phyloP scores from a whole-genome alignment of 768 basidiomycete species.

The Lentinula boryana region DNA sequence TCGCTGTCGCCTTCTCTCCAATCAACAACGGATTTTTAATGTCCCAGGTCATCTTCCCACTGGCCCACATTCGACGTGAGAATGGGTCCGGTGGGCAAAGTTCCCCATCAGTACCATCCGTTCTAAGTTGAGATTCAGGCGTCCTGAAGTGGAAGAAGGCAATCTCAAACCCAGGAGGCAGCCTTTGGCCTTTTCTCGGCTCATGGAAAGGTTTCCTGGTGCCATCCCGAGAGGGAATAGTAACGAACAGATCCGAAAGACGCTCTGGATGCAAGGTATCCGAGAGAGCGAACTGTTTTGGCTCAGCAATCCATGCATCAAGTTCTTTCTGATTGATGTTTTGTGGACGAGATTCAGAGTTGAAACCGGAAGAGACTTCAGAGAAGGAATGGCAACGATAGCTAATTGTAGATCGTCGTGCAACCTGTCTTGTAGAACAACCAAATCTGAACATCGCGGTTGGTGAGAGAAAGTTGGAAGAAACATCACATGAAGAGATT shows the following conservation, averaged over 20 bases:
- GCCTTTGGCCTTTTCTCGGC: conserved; percentile 33
- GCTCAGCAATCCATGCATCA: conserved; percentile 49
- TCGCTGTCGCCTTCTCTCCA: conserved; percentile 46
- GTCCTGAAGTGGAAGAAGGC: conserved; percentile 68
- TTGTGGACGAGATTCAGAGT: background rate
- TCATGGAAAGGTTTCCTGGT: conserved; percentile 33
- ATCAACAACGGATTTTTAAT: conserved; percentile 38
- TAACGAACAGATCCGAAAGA: conserved; percentile 58
- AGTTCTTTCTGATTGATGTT: conserved; percentile 19
- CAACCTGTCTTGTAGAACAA: background rate
- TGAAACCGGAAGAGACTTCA: background rate
- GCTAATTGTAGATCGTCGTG: background rate
- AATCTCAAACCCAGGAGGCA: conserved; percentile 64
- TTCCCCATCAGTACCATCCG: conserved; percentile 70
- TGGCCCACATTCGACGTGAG: conserved; percentile 78
- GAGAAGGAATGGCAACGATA: background rate
- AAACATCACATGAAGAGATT: background rate
- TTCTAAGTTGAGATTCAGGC: conserved; percentile 47
- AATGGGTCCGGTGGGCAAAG: conserved; percentile 72
- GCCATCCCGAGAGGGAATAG: conserved; percentile 70
- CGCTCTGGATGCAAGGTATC: conserved; percentile 53
- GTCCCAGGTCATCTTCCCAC: conserved; percentile 64
- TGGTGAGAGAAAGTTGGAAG: background rate
- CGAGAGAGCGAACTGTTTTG: conserved; percentile 36
- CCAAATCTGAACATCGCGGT: conserved; percentile 1